Evolutionary conservation across 352 stramenopile species (phyloP).

Genomic region (Vaucheria bursata): DNA sequence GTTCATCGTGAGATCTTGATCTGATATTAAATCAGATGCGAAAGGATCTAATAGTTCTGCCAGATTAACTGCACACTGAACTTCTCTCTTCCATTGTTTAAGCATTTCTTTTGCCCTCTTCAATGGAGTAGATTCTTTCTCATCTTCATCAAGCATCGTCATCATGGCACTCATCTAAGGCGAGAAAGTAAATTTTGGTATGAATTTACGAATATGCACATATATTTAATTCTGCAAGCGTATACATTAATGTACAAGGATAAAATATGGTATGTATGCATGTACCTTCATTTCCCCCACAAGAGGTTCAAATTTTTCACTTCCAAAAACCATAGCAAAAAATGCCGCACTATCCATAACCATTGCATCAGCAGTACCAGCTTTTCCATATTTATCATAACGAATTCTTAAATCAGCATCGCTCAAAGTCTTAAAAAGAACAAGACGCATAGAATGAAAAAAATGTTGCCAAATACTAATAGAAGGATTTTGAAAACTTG

Average conservation of each 20-base stretch:
- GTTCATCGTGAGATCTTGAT: not conserved
- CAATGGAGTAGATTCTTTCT: not conserved
- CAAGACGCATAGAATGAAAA: conserved; percentile 7
- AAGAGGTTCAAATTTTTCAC: conserved; percentile 64
- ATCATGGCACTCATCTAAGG: conserved; percentile 8
- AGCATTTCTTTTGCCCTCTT: not conserved
- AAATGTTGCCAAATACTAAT: not conserved
- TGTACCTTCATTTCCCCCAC: conserved; percentile 57
- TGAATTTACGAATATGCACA: no score
- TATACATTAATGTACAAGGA: no score
- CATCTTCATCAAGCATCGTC: conserved; percentile 1
- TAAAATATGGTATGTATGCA: conserved; percentile 7
- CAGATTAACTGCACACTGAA: conserved; percentile 8
- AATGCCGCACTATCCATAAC: conserved; percentile 58
- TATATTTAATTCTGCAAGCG: no score
- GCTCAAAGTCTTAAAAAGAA: conserved; percentile 22
- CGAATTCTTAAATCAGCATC: conserved; percentile 9
- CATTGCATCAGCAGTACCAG: conserved; percentile 40
- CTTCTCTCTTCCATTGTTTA: conserved; percentile 6
- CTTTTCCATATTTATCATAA: conserved; percentile 53
- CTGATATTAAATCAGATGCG: not conserved
- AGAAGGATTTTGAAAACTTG: no score
- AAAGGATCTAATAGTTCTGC: not conserved
- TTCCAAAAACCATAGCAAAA: conserved; percentile 70
- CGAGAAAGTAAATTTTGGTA: no score